These are phyloP conservation scores for Trichoderma gracile DNA, from an alignment of 2,329 filamentous ascomycete genomes.

Conservation along the genomic window DNA sequence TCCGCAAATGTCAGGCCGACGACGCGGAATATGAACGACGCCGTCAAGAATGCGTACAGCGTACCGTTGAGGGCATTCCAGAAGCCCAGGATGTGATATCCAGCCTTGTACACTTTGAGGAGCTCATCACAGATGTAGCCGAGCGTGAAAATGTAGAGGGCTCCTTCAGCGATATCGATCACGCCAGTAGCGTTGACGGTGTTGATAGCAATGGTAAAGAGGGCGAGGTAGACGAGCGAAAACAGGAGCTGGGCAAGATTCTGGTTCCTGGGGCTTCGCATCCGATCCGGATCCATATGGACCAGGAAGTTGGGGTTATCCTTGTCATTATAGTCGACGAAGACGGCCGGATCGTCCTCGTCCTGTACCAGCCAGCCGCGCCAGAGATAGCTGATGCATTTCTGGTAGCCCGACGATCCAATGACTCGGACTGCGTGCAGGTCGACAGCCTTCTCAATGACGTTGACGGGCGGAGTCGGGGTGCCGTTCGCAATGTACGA, in stretches of 20 bases:
- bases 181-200: conserved; percentile 85
- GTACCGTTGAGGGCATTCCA: conserved; percentile 95
- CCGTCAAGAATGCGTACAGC: conserved; percentile 75
- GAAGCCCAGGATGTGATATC: conserved; percentile 86
- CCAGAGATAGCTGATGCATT: conserved; percentile 92
- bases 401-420: conserved; percentile 90
- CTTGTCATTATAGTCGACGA: conserved; percentile 83
- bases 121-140: conserved; percentile 88
- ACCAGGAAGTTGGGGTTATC: conserved; percentile 74
- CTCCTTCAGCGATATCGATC: conserved; percentile 77
- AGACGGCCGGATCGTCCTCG: conserved; percentile 83
- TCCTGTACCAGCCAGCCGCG: conserved; percentile 96
- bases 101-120: conserved; percentile 91
- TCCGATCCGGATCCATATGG: conserved; percentile 91
- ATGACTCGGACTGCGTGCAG: conserved; percentile 87
- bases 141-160: conserved; percentile 87
- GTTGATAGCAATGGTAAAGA: conserved; percentile 92
- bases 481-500: conserved; percentile 73
- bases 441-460: conserved; percentile 90
- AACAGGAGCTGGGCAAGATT: conserved; percentile 85
- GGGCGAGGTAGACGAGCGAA: conserved; percentile 75
- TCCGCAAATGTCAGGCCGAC: conserved; percentile 68
- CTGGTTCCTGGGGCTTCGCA: conserved; percentile 90
- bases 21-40: conserved; percentile 77
- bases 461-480: conserved; percentile 76